Percentiles rank a stretch among this genome's conserved stretches.
Evolutionary conservation across 1,139 yeast genomes (phyloP).

Genomic region (Dujonia santamariae): DNA sequence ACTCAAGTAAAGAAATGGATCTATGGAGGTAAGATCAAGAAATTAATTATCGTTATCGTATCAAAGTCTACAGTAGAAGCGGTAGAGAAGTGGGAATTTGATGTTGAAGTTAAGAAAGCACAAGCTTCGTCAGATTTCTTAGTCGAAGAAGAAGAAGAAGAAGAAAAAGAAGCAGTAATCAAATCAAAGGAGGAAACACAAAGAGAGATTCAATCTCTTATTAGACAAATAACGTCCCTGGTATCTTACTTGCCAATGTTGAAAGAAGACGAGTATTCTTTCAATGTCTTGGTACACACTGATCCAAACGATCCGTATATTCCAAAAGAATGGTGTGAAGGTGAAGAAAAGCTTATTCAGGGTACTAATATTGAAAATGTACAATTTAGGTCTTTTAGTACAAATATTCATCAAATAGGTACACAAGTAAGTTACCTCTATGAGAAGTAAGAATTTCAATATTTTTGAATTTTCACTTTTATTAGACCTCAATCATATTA

Average conservation of each 20-base stretch:
- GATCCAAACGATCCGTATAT: slow-evolving; percentile 57
- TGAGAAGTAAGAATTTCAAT: slow-evolving; percentile 13
- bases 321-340: slow-evolving; percentile 85
- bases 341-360: slow-evolving; percentile 53
- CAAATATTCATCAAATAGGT: slow-evolving; percentile 69
- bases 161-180: slow-evolving; percentile 3
- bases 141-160: slow-evolving; percentile 10
- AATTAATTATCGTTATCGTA: slow-evolving; percentile 69
- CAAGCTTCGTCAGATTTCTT: too few relatives aligned
- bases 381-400: slow-evolving; percentile 64
- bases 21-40: slow-evolving; percentile 63
- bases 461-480: too few relatives aligned
- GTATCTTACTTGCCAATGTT: slow-evolving; percentile 81
- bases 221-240: slow-evolving; percentile 87
- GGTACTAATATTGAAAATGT: slow-evolving; percentile 64
- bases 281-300: slow-evolving; percentile 84
- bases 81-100: slow-evolving; percentile 87
- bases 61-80: slow-evolving; percentile 65
- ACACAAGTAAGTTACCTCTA: slow-evolving; percentile 71
- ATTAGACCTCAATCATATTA: too few relatives aligned
- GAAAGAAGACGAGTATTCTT: slow-evolving; percentile 66
- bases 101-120: slow-evolving; percentile 40
- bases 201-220: slow-evolving; percentile 76
- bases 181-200: slow-evolving; percentile 56
- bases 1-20: slow-evolving; percentile 83